Evolutionary conservation across 2,329 filamentous ascomycete species (phyloP), one percentile per base, ranked within the genome.

Genomic region (Diaporthe batatas): DNA sequence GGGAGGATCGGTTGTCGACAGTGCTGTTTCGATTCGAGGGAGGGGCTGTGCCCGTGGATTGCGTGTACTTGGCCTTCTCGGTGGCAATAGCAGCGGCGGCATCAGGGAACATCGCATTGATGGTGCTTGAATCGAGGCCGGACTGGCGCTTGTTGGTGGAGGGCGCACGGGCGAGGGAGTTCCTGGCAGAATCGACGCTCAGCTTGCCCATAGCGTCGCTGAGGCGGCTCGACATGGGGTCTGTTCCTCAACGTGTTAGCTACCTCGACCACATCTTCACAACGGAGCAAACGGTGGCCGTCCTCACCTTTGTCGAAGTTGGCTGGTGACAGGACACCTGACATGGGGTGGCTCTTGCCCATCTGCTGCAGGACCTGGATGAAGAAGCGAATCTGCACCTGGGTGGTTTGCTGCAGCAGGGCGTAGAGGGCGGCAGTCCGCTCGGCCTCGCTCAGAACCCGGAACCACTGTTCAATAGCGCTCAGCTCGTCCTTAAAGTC

Each of bases 401-500:
- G 96, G 6, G 96, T 99, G 7, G 96, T 98, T 87, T 99, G 96
- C 86, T 99, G 96, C 74, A 99, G 88, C 78, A 99, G 87, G 75
- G 96, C 96, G 82, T 99, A 99, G 73, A 98, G 86, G 64, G 96
- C 96, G 75, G 96, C 96, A 25, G 96, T 99, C 75, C 96, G 90
- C 84, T 99, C 96, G 36, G 96, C 95, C 84, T 98, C 96, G 80
- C 96, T 98, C 76, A 99, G 87, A 70, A 99, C 96, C 75, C 95
- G 93, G 84, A 99, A 99, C 96, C 96, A 99, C 86, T 99, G 96
- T 85, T 99, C 96, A 80, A 99, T 99, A 77, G 96, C 96, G 81
- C 95, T 98, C 74, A 99, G 90, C 84, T 99, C 96, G 83, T 98
- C 96, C 86, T 99, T 99, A 88, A 99, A 99, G 81, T 99, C 96